Percentiles rank a stretch among this genome's conserved stretches.
phyloP scores from a whole-genome alignment of 257 asterid species.

The Striga asiatica region DNA sequence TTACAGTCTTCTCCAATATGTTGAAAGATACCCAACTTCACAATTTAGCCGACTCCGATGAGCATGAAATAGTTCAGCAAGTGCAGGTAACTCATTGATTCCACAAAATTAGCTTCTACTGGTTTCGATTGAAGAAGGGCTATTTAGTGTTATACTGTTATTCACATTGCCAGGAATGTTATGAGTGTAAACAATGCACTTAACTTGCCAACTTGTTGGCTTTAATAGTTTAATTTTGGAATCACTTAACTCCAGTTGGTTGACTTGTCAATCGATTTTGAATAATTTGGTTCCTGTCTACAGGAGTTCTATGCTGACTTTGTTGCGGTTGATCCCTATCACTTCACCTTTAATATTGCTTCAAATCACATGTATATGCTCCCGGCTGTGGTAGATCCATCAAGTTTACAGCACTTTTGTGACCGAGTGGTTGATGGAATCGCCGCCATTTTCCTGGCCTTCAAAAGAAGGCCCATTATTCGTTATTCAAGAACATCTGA shows the following conservation, averaged over 20 bases:
- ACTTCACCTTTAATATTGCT: slow-evolving; percentile 63
- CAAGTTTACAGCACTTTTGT: slow-evolving; percentile 61
- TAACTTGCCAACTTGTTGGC: too few relatives aligned
- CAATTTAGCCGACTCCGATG: slow-evolving; percentile 92
- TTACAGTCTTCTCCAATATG: slow-evolving; percentile 90
- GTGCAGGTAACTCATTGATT: slow-evolving; percentile 58
- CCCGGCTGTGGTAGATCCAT: slow-evolving; percentile 92
- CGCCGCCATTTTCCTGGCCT: slow-evolving; percentile 75
- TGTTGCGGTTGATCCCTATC: slow-evolving; percentile 78
- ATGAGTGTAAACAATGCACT: too few relatives aligned
- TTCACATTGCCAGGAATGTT: too few relatives aligned
- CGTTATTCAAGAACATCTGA: slow-evolving; percentile 89
- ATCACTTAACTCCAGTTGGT: not conserved
- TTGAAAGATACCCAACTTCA: slow-evolving; percentile 94
- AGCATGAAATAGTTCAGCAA: slow-evolving; percentile 86
- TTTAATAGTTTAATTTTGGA: too few relatives aligned
- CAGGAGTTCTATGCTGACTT: slow-evolving; percentile 96
- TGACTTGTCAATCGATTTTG: not conserved
- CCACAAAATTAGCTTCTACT: not conserved
- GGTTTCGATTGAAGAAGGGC: not conserved
- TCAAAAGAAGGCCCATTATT: slow-evolving; percentile 80
- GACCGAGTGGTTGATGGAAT: slow-evolving; percentile 88
- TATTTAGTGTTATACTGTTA: too few relatives aligned
- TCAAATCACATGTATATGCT: slow-evolving; percentile 82
- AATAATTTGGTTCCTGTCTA: slow-evolving; percentile 25